Base-by-base conservation (phyloP, 2,329 filamentous ascomycete species). In the Penicillium sumatraense region DNA sequence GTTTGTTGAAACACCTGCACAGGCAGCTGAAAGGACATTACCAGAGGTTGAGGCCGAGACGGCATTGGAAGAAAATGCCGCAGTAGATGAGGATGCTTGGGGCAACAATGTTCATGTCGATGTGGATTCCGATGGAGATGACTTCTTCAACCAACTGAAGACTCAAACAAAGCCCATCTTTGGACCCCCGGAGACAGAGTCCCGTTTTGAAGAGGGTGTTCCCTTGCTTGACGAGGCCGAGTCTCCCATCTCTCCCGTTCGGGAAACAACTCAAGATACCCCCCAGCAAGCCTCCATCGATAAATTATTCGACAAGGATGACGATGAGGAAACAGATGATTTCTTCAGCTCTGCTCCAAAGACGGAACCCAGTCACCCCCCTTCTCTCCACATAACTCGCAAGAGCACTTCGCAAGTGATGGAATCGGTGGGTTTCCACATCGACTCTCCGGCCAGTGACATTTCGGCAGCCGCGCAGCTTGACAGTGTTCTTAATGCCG, bases 371-470 rank as follows among this genome's bases (percentile, higher is more conserved):
- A 53, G 58, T 18, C 42, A 62, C 18, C 59, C 63, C 9, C 53
- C 56, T 20, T 20, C 42, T 5, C 42, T 31, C 16, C 42, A 46
- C n/a, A 20, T 46, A 20, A 46, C 27, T 3, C 82, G 88, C 53
- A 91, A 91, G 70, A 88, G 86, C 18, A 91, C 89, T 0, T 80
- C 82, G 65, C 85, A 91, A 70, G 87, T 88, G 1, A 75, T 90
- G 54, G 76, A 80, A 23, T 78, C 80, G 1, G 64, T 85, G 57
- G 72, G 80, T 21, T 70, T 71, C 47, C 51, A 63, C 4, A 53
- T 66, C n/a, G 67, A 65, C 46, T 72, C 67, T 9, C 62, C 65
- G 2, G 51, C 53, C 40, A 69, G 65, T 23, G 67, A 71, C 24
- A 53, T 55, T n/a, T 65, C 69, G 27, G 69, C 71, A 20, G 66